Evolutionary conservation across 768 basidiomycete genomes (phyloP).

Genomic region (Galerina sulciceps): DNA sequence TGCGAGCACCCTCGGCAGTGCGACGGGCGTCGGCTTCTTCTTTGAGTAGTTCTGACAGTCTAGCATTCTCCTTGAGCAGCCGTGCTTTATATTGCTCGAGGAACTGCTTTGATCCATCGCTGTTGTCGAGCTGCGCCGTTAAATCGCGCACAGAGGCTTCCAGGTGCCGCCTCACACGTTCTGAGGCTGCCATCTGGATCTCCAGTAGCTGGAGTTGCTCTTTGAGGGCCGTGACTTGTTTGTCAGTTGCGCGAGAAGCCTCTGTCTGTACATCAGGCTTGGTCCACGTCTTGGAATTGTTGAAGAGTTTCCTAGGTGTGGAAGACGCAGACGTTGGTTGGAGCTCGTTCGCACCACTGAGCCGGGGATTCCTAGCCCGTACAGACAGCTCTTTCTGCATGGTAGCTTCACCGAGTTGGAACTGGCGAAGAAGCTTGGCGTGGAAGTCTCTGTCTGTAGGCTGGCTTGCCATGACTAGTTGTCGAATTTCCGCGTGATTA

Average conservation of each 20-base stretch:
- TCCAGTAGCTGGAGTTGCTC: slow-evolving; percentile 72
- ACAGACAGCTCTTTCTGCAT: slow-evolving; percentile 53
- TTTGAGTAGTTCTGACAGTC: slow-evolving; percentile 56
- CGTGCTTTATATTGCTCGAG: slow-evolving; percentile 60
- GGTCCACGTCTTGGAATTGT: slow-evolving; percentile 15
- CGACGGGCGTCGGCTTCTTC: slow-evolving; percentile 69
- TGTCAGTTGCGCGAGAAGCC: slow-evolving; percentile 32
- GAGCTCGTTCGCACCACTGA: slow-evolving; percentile 37
- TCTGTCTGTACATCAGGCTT: slow-evolving; percentile 15
- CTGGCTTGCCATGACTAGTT: slow-evolving; percentile 60
- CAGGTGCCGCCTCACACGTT: slow-evolving; percentile 67
- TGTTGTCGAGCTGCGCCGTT: slow-evolving; percentile 62
- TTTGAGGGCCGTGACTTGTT: slow-evolving; percentile 54
- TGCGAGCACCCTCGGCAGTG: slow-evolving; percentile 63
- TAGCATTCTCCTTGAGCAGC: slow-evolving; percentile 59
- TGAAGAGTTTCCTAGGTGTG: slow-evolving; percentile 47
- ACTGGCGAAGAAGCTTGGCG: slow-evolving; percentile 61
- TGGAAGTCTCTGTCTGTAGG: slow-evolving; percentile 68
- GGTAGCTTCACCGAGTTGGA: slow-evolving; percentile 63
- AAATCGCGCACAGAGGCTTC: slow-evolving; percentile 63
- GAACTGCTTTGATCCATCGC: slow-evolving; percentile 68
- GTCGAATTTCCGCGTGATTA: slow-evolving; percentile 74
- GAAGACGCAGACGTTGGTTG: slow-evolving; percentile 43
- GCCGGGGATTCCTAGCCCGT: slow-evolving; percentile 37
- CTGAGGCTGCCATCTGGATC: slow-evolving; percentile 69